phyloP scores from a whole-genome alignment of 2,329 filamentous ascomycete genomes.

The Sporothrix schenckii region DNA sequence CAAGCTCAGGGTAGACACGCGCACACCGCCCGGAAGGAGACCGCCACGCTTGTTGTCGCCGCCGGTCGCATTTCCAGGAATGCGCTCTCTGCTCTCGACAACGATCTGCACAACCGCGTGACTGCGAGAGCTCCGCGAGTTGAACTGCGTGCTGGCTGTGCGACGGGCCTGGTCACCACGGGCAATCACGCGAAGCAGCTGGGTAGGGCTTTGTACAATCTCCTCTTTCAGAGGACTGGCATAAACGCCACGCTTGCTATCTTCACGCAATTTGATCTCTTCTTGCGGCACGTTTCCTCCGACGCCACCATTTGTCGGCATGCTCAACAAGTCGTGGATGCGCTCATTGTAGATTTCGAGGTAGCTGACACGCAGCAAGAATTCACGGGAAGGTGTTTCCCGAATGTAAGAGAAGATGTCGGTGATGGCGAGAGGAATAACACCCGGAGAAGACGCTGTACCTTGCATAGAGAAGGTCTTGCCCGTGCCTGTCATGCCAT shows the following conservation, averaged over 20 bases:
- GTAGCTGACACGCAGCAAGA: slow-evolving; percentile 93
- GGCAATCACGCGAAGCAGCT: slow-evolving; percentile 91
- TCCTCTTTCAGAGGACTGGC: slow-evolving; percentile 95
- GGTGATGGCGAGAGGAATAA: slow-evolving; percentile 95
- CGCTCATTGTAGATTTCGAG: slow-evolving; percentile 98
- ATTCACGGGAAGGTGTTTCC: slow-evolving; percentile 92
- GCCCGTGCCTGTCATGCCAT: slow-evolving; percentile 97
- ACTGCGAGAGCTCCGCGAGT: slow-evolving; percentile 92
- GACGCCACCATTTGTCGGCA: slow-evolving; percentile 62
- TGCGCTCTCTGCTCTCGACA: slow-evolving; percentile 90
- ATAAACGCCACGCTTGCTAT: slow-evolving; percentile 95
- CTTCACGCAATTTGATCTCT: slow-evolving; percentile 95
- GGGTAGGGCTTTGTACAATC: slow-evolving; percentile 96
- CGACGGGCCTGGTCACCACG: slow-evolving; percentile 87
- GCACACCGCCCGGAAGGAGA: slow-evolving; percentile 81
- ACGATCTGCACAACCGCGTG: slow-evolving; percentile 99
- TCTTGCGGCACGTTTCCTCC: slow-evolving; percentile 67
- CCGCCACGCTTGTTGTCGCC: slow-evolving; percentile 68
- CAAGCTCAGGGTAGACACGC: slow-evolving; percentile 90
- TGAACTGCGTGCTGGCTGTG: slow-evolving; percentile 95
- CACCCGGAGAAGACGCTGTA: slow-evolving; percentile 90
- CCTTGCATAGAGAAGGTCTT: slow-evolving; percentile 99
- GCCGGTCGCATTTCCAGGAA: slow-evolving; percentile 55
- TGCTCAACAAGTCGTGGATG: slow-evolving; percentile 89
- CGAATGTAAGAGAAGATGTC: slow-evolving; percentile 99